phyloP scores from a whole-genome alignment of 2,329 filamentous ascomycete species.

The Celoporthe dispersa region DNA sequence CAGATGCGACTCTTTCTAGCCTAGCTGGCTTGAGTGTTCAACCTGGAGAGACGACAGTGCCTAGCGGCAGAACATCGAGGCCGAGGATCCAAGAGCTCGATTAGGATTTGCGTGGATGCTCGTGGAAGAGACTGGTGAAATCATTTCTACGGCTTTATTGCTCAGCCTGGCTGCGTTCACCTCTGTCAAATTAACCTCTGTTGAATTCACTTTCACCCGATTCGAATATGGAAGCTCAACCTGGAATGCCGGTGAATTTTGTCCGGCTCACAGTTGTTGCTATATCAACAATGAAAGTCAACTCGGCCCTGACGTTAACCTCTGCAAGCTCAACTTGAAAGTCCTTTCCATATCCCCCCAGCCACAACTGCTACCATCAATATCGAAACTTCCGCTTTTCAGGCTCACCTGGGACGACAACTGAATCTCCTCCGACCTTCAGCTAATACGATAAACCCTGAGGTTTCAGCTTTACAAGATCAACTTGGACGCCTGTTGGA shows the following conservation, averaged over 20 bases:
- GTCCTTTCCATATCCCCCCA: no score
- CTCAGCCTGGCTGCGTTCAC: background rate
- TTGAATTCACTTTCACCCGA: background rate
- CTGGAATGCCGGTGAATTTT: background rate
- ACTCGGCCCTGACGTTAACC: no score
- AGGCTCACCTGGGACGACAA: no score
- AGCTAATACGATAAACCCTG: no score
- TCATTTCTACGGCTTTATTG: background rate
- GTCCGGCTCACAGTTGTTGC: background rate
- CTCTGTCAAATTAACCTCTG: no score
- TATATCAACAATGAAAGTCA: no score
- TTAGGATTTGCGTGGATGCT: slow-evolving; percentile 37
- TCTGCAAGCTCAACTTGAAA: no score
- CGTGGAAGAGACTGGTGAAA: background rate
- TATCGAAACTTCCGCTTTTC: no score
- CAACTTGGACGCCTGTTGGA: background rate
- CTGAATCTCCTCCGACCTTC: no score
- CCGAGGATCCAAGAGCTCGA: slow-evolving; percentile 66
- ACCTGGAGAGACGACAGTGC: slow-evolving; percentile 33
- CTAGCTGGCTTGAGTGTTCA: slow-evolving; percentile 51
- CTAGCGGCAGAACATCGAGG: slow-evolving; percentile 31
- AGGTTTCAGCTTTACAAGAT: no score
- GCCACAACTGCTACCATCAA: no score
- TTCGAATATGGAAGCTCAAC: background rate
- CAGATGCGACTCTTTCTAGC: slow-evolving; percentile 33